A percentile compares a stretch with the other conserved stretches of the same genome.
Conservation (phyloP, 257 asterid species). For the Solanum gandarillasii region DNA sequence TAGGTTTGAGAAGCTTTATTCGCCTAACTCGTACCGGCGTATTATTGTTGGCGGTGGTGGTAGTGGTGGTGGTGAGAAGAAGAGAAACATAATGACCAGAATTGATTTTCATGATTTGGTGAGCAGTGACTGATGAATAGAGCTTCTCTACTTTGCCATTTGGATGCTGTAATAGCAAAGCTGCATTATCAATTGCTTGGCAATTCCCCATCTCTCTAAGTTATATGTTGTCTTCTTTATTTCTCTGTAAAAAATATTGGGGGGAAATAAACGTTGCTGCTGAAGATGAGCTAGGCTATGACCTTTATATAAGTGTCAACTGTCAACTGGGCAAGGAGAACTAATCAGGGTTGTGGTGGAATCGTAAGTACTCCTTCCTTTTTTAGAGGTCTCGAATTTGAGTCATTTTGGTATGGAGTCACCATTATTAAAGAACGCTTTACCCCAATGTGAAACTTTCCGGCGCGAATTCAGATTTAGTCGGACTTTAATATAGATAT, state of each 20-base stretch:
- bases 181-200: conserved; percentile 80
- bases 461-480: no score
- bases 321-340: background rate
- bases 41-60: conserved; percentile 3
- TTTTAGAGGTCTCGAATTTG: fast-evolving
- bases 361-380: no score
- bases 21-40: conserved; percentile 51
- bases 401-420: no score
- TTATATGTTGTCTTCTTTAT: background rate
- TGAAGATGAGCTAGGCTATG: background rate
- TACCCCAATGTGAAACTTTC: no score
- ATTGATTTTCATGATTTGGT: conserved; percentile 61
- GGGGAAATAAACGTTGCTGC: background rate
- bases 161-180: conserved; percentile 55
- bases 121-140: conserved; percentile 44
- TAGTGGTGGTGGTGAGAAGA: conserved; percentile 72
- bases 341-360: fast-evolving
- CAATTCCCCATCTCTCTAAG: conserved; percentile 65
- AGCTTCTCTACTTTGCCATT: conserved; percentile 58
- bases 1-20: conserved; percentile 73
- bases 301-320: background rate
- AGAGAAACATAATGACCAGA: conserved; percentile 89
- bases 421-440: no score
- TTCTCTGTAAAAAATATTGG: background rate
- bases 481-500: fast-evolving